phyloP scores from a whole-genome alignment of 2,329 filamentous ascomycete species.

The Ophiostoma ips region DNA sequence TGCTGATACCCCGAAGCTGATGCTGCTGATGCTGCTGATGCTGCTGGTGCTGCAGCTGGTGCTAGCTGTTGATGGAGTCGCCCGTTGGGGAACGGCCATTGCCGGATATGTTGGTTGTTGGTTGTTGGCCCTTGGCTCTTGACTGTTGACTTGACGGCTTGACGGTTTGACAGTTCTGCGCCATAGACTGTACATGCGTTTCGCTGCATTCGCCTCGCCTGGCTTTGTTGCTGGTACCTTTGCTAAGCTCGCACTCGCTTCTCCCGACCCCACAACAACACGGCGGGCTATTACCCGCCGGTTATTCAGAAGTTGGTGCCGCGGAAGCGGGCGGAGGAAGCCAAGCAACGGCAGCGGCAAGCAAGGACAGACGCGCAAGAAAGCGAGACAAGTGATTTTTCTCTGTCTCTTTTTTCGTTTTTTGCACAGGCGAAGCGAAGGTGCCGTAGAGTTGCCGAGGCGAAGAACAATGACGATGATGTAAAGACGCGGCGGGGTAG shows the following conservation, averaged over 20 bases:
- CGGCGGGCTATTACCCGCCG: slow-evolving; percentile 1
- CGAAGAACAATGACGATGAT: not conserved
- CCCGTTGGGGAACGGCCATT: not conserved
- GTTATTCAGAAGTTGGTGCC: not conserved
- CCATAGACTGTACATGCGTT: no score
- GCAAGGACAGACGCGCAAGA: no score
- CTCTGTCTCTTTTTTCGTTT: no score
- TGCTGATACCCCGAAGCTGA: not conserved
- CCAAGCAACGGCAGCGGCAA: not conserved
- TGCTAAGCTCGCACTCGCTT: not conserved
- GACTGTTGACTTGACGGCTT: no score
- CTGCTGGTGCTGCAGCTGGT: not conserved
- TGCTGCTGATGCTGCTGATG: not conserved
- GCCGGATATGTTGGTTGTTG: not conserved
- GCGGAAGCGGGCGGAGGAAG: not conserved
- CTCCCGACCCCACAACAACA: no score
- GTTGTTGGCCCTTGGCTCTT: no score
- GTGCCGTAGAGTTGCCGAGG: not conserved
- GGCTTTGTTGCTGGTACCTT: no score
- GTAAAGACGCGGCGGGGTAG: not conserved
- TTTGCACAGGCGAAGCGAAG: no score
- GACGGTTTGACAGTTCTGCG: no score
- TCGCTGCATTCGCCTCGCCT: no score
- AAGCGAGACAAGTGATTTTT: no score
- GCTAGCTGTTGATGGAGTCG: not conserved